A percentile compares a stretch with the other conserved stretches of the same genome.
Conservation (phyloP, 345 rosid genomes). For the Eucalyptus tenuipes region DNA sequence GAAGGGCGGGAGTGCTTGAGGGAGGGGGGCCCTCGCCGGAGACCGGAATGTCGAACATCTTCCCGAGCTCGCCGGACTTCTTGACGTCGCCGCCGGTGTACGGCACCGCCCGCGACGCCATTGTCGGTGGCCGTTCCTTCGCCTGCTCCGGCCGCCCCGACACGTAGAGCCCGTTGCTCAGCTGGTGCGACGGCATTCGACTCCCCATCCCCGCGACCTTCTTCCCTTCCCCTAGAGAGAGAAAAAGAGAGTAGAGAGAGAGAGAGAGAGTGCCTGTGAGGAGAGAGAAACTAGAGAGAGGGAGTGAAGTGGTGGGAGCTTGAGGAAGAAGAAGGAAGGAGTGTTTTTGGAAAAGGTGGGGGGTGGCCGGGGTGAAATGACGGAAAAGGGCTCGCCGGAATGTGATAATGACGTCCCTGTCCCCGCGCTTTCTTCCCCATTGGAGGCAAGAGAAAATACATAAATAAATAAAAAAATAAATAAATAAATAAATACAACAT, state of each 20-base stretch:
- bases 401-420: conserved; percentile 1
- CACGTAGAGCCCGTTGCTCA: conserved; percentile 66
- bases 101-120: conserved; percentile 70
- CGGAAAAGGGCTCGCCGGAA: background rate
- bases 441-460: background rate
- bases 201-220: conserved; percentile 32
- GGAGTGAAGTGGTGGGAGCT: background rate
- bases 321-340: conserved; percentile 1
- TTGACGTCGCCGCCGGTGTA: conserved; percentile 92
- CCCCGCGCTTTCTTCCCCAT: background rate
- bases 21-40: conserved; percentile 17
- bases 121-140: conserved; percentile 68
- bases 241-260: background rate
- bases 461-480: background rate
- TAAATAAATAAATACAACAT: background rate
- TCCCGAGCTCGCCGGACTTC: conserved; percentile 90
- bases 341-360: background rate
- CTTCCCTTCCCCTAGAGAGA: background rate
- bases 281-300: background rate
- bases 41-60: conserved; percentile 83
- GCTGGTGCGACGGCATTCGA: conserved; percentile 83
- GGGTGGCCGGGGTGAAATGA: conserved; percentile 4
- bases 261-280: background rate
- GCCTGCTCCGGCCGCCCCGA: conserved; percentile 69
- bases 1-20: conserved; percentile 42